phyloP scores from a whole-genome alignment of 1,284 basidiomycete genomes.

The Irpex lacteus region DNA sequence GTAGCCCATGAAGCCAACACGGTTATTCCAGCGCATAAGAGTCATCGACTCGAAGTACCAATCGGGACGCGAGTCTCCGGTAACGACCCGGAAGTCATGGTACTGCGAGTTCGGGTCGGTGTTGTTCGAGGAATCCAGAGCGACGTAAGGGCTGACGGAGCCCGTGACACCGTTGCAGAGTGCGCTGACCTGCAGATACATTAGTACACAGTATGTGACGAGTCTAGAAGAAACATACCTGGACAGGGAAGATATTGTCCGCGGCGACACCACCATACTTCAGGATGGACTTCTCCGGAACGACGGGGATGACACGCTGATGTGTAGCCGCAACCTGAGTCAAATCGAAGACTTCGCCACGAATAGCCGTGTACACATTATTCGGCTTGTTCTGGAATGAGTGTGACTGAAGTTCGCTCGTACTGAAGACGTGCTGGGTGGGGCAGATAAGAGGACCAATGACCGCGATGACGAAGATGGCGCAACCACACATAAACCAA shows the following conservation, averaged over 20 bases:
- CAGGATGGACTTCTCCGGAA: slow-evolving; percentile 72
- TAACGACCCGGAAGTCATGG: slow-evolving; percentile 91
- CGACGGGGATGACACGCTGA: slow-evolving; percentile 67
- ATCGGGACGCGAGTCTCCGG: slow-evolving; percentile 89
- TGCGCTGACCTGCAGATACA: slow-evolving; percentile 70
- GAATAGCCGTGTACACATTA: slow-evolving; percentile 79
- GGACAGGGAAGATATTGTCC: slow-evolving; percentile 89
- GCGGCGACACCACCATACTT: slow-evolving; percentile 83
- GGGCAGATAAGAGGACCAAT: slow-evolving; percentile 92
- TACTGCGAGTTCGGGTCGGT: slow-evolving; percentile 84
- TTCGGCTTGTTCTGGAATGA: slow-evolving; percentile 63
- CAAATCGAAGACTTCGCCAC: slow-evolving; percentile 93
- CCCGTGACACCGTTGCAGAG: slow-evolving; percentile 88
- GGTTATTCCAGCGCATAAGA: slow-evolving; percentile 83
- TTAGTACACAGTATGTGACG: background rate
- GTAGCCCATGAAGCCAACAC: slow-evolving; percentile 88
- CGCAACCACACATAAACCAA: slow-evolving; percentile 88
- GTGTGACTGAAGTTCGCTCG: slow-evolving; percentile 74
- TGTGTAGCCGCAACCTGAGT: slow-evolving; percentile 61
- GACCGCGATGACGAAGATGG: slow-evolving; percentile 92
- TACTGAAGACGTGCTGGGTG: slow-evolving; percentile 87
- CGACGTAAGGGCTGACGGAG: slow-evolving; percentile 82
- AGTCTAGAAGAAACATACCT: slow-evolving; percentile 46
- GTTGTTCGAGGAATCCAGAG: slow-evolving; percentile 76
- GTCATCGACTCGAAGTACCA: slow-evolving; percentile 98